A percentile compares a stretch with the other conserved stretches of the same genome.
Evolutionary conservation across 306 rosid genomes (phyloP).

Genomic region (Gastrolobium bilobum): DNA sequence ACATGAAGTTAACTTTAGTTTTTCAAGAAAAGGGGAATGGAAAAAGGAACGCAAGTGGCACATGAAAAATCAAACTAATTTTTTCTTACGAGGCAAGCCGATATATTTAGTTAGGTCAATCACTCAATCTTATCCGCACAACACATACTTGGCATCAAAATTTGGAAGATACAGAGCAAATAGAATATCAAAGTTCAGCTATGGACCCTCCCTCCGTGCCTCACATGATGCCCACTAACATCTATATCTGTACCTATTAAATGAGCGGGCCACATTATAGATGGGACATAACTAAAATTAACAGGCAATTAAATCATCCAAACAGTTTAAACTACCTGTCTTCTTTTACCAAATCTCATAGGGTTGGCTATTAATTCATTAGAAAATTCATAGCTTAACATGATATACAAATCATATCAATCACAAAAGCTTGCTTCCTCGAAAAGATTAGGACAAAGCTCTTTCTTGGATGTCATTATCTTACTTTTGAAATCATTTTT

Average conservation of each 20-base stretch:
- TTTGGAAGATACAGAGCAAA: conserved; percentile 38
- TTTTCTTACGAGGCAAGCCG: background rate
- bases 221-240: conserved; percentile 73
- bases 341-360: conserved; percentile 39
- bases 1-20: no score
- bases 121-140: conserved; percentile 25
- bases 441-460: conserved; percentile 47
- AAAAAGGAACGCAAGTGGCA: background rate
- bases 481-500: conserved; percentile 42
- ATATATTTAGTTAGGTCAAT: background rate
- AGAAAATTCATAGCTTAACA: conserved; percentile 30
- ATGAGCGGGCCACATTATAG: conserved; percentile 55
- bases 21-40: background rate
- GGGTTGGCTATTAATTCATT: conserved; percentile 2
- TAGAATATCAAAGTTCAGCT: conserved; percentile 37
- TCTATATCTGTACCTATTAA: conserved; percentile 56
- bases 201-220: conserved; percentile 61
- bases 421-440: conserved; percentile 35
- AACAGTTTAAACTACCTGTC: conserved; percentile 44
- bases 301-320: conserved; percentile 39
- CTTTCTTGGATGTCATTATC: conserved; percentile 48
- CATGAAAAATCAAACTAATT: background rate
- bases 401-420: conserved; percentile 53
- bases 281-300: conserved; percentile 60
- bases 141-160: conserved; percentile 10